These are phyloP conservation scores for Pisolithus microcarpus DNA, from an alignment of 768 basidiomycete genomes.

Conservation along the genomic window DNA sequence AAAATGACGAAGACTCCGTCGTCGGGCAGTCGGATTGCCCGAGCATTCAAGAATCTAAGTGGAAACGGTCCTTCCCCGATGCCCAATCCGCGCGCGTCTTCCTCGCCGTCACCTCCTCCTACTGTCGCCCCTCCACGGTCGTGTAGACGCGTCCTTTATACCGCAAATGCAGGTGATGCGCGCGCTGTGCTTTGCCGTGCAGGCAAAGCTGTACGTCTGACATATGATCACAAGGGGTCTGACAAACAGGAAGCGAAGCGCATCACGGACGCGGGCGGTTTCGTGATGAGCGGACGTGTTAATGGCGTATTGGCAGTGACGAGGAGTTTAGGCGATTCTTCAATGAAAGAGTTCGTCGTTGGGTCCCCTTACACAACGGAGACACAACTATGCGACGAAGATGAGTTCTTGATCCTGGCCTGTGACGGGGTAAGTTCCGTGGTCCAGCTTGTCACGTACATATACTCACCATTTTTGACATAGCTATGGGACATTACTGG, in stretches of 20 bases:
- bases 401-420: constrained; percentile 92
- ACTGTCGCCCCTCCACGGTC: constrained; percentile 39
- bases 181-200: constrained; percentile 86
- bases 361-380: constrained; percentile 99
- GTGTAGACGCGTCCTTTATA: constrained; percentile 77
- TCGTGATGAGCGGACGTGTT: constrained; percentile 97
- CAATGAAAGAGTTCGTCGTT: constrained; percentile 99
- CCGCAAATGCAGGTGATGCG: constrained; percentile 96
- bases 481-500: constrained; percentile 96
- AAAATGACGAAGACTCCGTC: constrained; percentile 35
- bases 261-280: constrained; percentile 96
- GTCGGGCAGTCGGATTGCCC: constrained; percentile 45
- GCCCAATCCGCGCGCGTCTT: constrained; percentile 3
- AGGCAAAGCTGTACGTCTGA: constrained; percentile 86
- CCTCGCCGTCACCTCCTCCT: constrained; percentile 12
- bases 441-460: not conserved
- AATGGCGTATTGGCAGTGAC: constrained; percentile 98
- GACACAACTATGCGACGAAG: constrained; percentile 81
- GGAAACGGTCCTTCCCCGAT: constrained; percentile 21
- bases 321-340: constrained; percentile 89
- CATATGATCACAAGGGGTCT: constrained; percentile 97
- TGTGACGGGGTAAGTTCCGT: constrained; percentile 83
- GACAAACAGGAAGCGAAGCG: constrained; percentile 97
- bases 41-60: constrained; percentile 48
- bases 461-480: constrained; percentile 4